phyloP scores from a whole-genome alignment of 345 rosid species.

The Punica granatum region DNA sequence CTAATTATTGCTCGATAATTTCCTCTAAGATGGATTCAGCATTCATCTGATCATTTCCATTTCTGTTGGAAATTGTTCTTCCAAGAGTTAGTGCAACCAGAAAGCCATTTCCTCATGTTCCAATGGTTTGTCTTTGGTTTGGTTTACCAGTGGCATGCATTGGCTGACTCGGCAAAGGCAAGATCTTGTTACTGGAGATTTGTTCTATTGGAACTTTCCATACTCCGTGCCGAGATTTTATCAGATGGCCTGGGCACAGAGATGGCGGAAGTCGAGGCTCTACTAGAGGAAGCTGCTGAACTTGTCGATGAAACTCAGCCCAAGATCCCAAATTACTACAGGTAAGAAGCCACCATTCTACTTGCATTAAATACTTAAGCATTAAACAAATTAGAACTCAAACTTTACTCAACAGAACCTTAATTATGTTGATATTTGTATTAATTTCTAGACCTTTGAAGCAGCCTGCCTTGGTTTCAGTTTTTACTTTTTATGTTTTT shows the following conservation, averaged over 20 bases:
- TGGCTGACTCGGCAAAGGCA: conserved; percentile 71
- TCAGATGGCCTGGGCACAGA: conserved; percentile 46
- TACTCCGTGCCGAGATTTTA: conserved; percentile 56
- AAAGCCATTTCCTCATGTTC: background rate
- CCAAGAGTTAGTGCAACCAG: background rate
- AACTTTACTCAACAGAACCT: background rate
- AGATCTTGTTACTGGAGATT: conserved; percentile 86
- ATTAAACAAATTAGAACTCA: background rate
- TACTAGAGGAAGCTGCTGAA: conserved; percentile 94
- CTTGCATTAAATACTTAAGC: background rate
- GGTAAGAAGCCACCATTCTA: conserved; percentile 28
- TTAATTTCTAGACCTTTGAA: background rate
- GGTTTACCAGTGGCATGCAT: conserved; percentile 64
- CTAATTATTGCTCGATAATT: too few relatives aligned
- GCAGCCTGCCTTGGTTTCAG: background rate
- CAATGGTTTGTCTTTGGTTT: background rate
- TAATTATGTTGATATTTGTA: background rate
- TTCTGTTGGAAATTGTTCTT: too few relatives aligned
- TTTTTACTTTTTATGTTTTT: background rate
- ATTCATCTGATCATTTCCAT: too few relatives aligned
- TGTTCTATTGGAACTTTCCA: conserved; percentile 67
- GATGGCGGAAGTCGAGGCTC: conserved; percentile 74
- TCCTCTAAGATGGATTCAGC: too few relatives aligned
- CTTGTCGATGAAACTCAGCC: conserved; percentile 75
- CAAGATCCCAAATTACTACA: conserved; percentile 73